Percentiles rank a stretch among this genome's conserved stretches.
Conservation (phyloP, 441 rosid genomes). For the Oxalis stricta region DNA sequence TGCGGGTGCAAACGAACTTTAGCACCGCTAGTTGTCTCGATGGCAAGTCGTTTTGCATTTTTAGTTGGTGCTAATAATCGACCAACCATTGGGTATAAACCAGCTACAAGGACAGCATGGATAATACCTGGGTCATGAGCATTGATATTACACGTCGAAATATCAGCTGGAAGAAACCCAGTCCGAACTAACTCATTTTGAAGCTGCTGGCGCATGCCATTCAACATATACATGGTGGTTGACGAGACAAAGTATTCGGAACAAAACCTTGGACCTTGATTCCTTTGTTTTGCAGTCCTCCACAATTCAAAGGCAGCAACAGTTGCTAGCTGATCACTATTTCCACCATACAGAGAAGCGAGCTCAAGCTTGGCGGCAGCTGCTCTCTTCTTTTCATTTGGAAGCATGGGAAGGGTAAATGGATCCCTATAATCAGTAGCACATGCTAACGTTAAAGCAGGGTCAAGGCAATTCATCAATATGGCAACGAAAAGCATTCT, state of each 20-base stretch:
- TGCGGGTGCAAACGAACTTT: slow-evolving; percentile 64
- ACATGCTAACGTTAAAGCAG: slow-evolving; percentile 91
- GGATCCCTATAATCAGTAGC: slow-evolving; percentile 88
- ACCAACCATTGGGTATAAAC: slow-evolving; percentile 84
- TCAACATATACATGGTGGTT: slow-evolving; percentile 64
- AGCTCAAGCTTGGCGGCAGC: slow-evolving; percentile 61
- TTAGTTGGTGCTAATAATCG: slow-evolving; percentile 36
- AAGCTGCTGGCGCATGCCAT: slow-evolving; percentile 83
- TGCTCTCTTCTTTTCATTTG: slow-evolving; percentile 63
- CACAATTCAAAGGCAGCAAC: slow-evolving; percentile 89
- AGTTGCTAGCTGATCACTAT: slow-evolving; percentile 85
- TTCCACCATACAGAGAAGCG: slow-evolving; percentile 72
- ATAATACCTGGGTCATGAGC: slow-evolving; percentile 63
- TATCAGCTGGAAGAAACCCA: slow-evolving; percentile 50
- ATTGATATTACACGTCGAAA: slow-evolving; percentile 51
- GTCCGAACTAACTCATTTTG: slow-evolving; percentile 49
- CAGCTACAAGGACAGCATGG: slow-evolving; percentile 77
- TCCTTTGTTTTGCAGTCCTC: slow-evolving; percentile 61
- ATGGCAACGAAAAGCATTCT: slow-evolving; percentile 91
- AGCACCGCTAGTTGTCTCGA: slow-evolving; percentile 70
- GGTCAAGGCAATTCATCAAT: slow-evolving; percentile 87
- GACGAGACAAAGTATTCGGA: slow-evolving; percentile 67
- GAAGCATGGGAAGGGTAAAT: slow-evolving; percentile 69
- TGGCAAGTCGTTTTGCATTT: slow-evolving; percentile 31
- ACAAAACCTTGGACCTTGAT: slow-evolving; percentile 51